phyloP scores from a whole-genome alignment of 2,329 filamentous ascomycete genomes.

The Clonostachys byssicola region DNA sequence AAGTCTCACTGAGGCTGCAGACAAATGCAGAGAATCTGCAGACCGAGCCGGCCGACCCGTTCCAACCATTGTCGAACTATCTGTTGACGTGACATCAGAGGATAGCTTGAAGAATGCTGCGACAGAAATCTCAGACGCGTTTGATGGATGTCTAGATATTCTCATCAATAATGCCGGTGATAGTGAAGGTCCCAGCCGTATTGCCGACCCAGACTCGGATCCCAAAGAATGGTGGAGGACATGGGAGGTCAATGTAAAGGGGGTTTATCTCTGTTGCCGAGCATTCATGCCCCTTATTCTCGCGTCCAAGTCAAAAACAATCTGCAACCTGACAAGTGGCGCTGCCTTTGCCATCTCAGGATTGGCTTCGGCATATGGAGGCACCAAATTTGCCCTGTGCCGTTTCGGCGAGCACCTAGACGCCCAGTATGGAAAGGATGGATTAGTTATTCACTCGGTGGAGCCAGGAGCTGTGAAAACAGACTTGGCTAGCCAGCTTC shows the following conservation, averaged over 20 bases:
- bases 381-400: constrained; percentile 40
- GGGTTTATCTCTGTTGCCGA: constrained; percentile 35
- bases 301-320: constrained; percentile 23
- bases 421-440: constrained; percentile 34
- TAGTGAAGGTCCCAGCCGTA: constrained; percentile 21
- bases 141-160: constrained; percentile 28
- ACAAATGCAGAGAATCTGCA: too few species aligned
- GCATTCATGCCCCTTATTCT: constrained; percentile 44
- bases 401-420: constrained; percentile 42
- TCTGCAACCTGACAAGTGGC: constrained; percentile 40
- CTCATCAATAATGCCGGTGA: constrained; percentile 38
- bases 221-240: constrained; percentile 36
- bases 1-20: constrained; percentile 14
- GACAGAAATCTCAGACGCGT: constrained; percentile 11
- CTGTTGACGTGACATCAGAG: constrained; percentile 28
- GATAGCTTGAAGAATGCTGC: constrained; percentile 21
- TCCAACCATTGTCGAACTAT: constrained; percentile 29
- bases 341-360: constrained; percentile 15
- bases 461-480: constrained; percentile 31
- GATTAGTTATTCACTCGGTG: constrained; percentile 28
- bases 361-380: constrained; percentile 32
- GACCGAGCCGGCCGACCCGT: constrained; percentile 13
- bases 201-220: constrained; percentile 23
- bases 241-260: constrained; percentile 46
- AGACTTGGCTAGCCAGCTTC: constrained; percentile 10